Base-by-base conservation (phyloP, 805 yeast genomes). In the Starmera caribaea region DNA sequence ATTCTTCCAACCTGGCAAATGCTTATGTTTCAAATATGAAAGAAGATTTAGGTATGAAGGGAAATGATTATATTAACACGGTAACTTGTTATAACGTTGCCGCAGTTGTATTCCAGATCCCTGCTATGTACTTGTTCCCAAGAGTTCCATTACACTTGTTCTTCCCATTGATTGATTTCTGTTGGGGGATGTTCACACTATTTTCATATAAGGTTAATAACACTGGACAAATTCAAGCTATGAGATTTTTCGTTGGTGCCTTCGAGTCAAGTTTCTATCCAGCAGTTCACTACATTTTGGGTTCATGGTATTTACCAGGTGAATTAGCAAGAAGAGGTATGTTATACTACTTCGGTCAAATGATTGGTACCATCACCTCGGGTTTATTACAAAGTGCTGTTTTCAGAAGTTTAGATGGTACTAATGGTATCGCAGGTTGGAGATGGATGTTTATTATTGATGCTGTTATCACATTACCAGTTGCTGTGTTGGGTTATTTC, bases 391-490 rank as follows among this genome's bases (percentile, higher is more conserved):
- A 71, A 38, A 66, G 71, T 8, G 63, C 69, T 14, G 57, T 69
- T 30, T 61, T 57, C 32, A 47, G 58, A 27, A 41, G 46, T 21
- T 45, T 70, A 47, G 49, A 54, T 38, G 71, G 68, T 16, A 50
- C 47, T 8, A 46, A 46, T 28, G 74, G 74, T 1, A 51, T 73
- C 10, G 66, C 68, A 8, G 77, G 84, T 11, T 81, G 87, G 87
- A 67, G 79, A 62, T 81, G 87, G 87, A 74, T 77, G 53, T 81
- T 77, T 50, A 73, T 81, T 36, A 67, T 81, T 44, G 85, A 79
- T 48, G 69, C 69, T 13, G 41, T 67, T 21, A 59, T 69, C 30
- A 65, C 72, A 1, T 42, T 76, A 14, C 73, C 70, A 14, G 68
- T 75, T 27, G 75, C 73, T 5, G 32, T 75, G 13, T 45, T 69